phyloP scores from a whole-genome alignment of 2,329 filamentous ascomycete genomes.

The Fusarium sp. region DNA sequence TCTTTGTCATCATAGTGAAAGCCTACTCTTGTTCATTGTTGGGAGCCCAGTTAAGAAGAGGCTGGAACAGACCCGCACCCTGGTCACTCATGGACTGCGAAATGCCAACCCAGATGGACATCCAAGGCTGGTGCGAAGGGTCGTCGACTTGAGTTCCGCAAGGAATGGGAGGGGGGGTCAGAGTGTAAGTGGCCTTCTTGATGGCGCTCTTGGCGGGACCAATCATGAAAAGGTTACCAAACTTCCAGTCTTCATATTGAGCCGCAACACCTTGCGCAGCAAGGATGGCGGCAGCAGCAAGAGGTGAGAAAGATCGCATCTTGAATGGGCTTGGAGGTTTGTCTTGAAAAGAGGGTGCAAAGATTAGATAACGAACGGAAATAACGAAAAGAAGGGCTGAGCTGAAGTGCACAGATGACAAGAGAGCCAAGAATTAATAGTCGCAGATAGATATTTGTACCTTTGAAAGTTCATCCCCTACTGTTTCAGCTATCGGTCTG shows the following conservation, averaged over 20 bases:
- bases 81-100: constrained; percentile 18
- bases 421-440: background rate
- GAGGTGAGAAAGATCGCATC: background rate
- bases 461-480: background rate
- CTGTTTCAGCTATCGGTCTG: background rate
- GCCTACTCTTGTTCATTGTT: constrained; percentile 15
- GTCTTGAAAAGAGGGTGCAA: background rate
- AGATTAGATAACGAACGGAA: background rate
- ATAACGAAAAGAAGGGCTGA: background rate
- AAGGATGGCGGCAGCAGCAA: background rate
- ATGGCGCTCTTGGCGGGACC: constrained; percentile 17
- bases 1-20: background rate
- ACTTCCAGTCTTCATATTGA: constrained; percentile 26
- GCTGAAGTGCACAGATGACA: background rate
- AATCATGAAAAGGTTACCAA: constrained; percentile 17
- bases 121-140: constrained; percentile 21
- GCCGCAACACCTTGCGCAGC: constrained; percentile 7
- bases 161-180: constrained; percentile 17
- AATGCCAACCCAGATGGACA: constrained; percentile 25
- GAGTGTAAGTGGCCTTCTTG: constrained; percentile 21
- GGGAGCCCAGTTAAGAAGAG: constrained; percentile 24
- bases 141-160: constrained; percentile 14
- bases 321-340: background rate
- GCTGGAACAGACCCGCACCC: constrained; percentile 18
- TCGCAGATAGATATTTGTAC: background rate